Evolutionary conservation across 768 basidiomycete species (phyloP).

Genomic region (Lanmaoa pseudosensibilis): DNA sequence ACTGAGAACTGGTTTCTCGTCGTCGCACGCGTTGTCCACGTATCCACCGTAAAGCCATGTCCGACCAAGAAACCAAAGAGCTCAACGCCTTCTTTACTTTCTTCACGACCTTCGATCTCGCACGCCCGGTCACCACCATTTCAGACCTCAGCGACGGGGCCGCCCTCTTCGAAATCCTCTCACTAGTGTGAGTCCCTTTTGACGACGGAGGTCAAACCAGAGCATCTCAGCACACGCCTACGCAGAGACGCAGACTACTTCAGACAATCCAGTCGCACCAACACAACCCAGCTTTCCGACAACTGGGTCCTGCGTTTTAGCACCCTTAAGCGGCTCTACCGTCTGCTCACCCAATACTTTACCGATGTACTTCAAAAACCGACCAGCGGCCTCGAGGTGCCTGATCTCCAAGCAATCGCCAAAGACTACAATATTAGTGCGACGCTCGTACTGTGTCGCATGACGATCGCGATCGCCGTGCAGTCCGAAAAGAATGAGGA

Average conservation of each 20-base stretch:
- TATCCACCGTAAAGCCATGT: slow-evolving; percentile 25
- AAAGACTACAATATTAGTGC: slow-evolving; percentile 68
- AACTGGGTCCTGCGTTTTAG: slow-evolving; percentile 90
- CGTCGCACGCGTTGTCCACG: slow-evolving; percentile 1
- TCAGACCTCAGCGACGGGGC: slow-evolving; percentile 80
- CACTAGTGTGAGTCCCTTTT: slow-evolving; percentile 59
- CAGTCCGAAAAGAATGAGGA: slow-evolving; percentile 88
- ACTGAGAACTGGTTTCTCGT: slow-evolving; percentile 9
- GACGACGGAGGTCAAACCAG: not conserved
- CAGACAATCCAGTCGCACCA: slow-evolving; percentile 55
- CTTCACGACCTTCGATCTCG: slow-evolving; percentile 70
- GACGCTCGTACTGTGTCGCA: slow-evolving; percentile 71
- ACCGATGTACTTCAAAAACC: slow-evolving; percentile 81
- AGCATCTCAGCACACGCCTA: slow-evolving; percentile 8
- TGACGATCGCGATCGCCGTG: slow-evolving; percentile 83
- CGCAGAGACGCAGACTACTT: slow-evolving; percentile 80
- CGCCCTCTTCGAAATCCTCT: slow-evolving; percentile 72
- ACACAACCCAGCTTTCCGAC: slow-evolving; percentile 64
- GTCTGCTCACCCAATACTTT: slow-evolving; percentile 87
- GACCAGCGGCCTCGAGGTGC: slow-evolving; percentile 76
- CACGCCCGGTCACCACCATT: slow-evolving; percentile 58
- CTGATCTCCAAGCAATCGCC: slow-evolving; percentile 83
- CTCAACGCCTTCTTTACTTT: slow-evolving; percentile 81
- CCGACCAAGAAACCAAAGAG: slow-evolving; percentile 54
- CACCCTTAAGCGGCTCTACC: slow-evolving; percentile 79